Percentiles rank a stretch among this genome's conserved stretches.
Conservation (phyloP, 129 eudicot genomes). For the Escallonia rubra region DNA sequence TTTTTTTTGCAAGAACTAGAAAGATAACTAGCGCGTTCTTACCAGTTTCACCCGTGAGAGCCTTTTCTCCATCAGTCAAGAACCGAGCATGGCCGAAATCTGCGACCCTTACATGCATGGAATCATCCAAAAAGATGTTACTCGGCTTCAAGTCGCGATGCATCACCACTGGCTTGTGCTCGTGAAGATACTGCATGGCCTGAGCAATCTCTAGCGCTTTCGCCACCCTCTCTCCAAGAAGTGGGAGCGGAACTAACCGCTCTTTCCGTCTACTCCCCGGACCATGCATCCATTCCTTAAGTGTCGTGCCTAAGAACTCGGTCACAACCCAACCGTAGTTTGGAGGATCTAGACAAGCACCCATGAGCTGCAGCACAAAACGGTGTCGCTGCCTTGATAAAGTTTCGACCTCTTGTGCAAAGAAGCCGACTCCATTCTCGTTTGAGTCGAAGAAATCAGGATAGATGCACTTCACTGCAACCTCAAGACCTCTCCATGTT, state of each 20-base stretch:
- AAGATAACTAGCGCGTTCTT: not conserved
- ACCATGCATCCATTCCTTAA: conserved; percentile 68
- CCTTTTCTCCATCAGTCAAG: conserved; percentile 61
- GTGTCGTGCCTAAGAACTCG: conserved; percentile 44
- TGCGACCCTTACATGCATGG: conserved; percentile 60
- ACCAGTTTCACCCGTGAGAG: conserved; percentile 78
- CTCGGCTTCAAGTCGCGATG: conserved; percentile 70
- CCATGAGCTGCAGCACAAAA: conserved; percentile 64
- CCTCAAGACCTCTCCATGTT: conserved; percentile 74
- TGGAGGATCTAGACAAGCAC: conserved; percentile 75
- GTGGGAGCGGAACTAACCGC: conserved; percentile 39
- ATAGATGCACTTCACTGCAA: conserved; percentile 71
- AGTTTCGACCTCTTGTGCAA: conserved; percentile 72
- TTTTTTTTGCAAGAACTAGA: too few species aligned
- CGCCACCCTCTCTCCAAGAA: conserved; percentile 36
- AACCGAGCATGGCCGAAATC: conserved; percentile 85
- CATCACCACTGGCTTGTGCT: conserved; percentile 55
- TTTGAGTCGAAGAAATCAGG: conserved; percentile 58
- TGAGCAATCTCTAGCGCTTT: conserved; percentile 74
- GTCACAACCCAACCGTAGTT: conserved; percentile 68
- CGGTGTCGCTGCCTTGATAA: conserved; percentile 67
- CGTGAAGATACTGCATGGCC: conserved; percentile 75
- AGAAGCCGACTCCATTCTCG: conserved; percentile 51
- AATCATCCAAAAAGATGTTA: conserved; percentile 66
- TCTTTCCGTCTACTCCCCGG: conserved; percentile 49